Conservation (phyloP, 176 grass and related monocot species). For the Elaeis guineensis region DNA sequence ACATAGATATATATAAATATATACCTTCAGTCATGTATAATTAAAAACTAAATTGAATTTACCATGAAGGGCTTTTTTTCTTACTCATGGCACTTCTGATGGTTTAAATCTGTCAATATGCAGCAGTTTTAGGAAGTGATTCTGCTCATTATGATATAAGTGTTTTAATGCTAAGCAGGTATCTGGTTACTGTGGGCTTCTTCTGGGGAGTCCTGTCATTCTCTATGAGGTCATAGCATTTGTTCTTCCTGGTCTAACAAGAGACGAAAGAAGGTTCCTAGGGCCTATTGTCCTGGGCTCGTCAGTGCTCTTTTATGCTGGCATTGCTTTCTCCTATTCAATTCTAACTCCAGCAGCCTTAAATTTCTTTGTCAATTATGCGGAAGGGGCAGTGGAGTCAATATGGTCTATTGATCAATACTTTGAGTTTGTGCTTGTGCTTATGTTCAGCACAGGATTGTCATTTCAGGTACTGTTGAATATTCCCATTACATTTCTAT, state of each 20-base stretch:
- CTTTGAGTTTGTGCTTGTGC: slow-evolving; percentile 90
- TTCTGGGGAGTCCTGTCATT: slow-evolving; percentile 87
- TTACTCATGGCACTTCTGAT: too few relatives aligned
- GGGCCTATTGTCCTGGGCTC: slow-evolving; percentile 95
- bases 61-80: too few relatives aligned
- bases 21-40: too few relatives aligned
- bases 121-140: background rate
- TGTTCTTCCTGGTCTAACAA: slow-evolving; percentile 85
- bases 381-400: slow-evolving; percentile 90
- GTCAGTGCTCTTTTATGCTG: slow-evolving; percentile 86
- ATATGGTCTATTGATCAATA: slow-evolving; percentile 98
- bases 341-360: slow-evolving; percentile 84
- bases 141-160: background rate
- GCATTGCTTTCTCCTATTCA: slow-evolving; percentile 83
- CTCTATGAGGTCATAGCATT: slow-evolving; percentile 97
- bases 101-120: too few relatives aligned
- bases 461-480: slow-evolving; percentile 74
- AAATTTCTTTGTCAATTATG: slow-evolving; percentile 96
- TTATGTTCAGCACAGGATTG: slow-evolving; percentile 92
- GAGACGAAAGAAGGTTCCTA: slow-evolving; percentile 73
- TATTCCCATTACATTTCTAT: too few relatives aligned
- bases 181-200: slow-evolving; percentile 91
- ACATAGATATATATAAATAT: too few relatives aligned
- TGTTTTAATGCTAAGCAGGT: slow-evolving; percentile 50
- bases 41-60: too few relatives aligned